These are phyloP conservation scores for Fusarium sambucinum DNA, from an alignment of 2,329 filamentous ascomycete species.

Conservation along the genomic window DNA sequence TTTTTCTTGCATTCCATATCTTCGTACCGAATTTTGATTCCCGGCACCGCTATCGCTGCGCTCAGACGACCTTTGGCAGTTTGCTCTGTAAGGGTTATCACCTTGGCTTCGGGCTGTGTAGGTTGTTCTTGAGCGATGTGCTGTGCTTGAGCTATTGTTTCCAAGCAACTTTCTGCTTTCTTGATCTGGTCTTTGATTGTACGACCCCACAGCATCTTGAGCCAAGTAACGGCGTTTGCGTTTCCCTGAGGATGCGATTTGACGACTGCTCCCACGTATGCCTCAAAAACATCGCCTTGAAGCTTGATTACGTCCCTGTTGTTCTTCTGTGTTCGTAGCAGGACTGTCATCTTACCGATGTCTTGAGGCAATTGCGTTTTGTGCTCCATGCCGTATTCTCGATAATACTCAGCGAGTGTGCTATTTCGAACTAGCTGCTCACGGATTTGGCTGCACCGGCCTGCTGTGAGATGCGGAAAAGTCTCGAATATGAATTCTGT, in stretches of 20 bases:
- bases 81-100: constrained; percentile 8
- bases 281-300: constrained; percentile 88
- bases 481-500: constrained; percentile 80
- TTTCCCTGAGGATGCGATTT: constrained; percentile 76
- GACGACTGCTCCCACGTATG: constrained; percentile 85
- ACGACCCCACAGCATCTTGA: constrained; percentile 79
- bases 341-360: constrained; percentile 48
- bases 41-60: constrained; percentile 63
- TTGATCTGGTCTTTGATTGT: constrained; percentile 69
- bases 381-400: constrained; percentile 76
- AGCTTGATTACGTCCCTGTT: constrained; percentile 75
- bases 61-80: constrained; percentile 50
- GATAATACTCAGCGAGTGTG: constrained; percentile 77
- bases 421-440: constrained; percentile 85
- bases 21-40: constrained; percentile 71
- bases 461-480: constrained; percentile 73
- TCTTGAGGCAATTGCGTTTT: constrained; percentile 68
- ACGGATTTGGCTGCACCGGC: constrained; percentile 79
- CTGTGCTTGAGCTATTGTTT: background rate
- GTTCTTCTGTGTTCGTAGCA: constrained; percentile 50
- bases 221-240: constrained; percentile 73
- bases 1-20: constrained; percentile 65
- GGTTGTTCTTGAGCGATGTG: background rate
- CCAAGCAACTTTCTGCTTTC: constrained; percentile 53
- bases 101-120: background rate